Evolutionary conservation across 208 protist species (phyloP).

Genomic region (Trypanosoma conorhini): DNA sequence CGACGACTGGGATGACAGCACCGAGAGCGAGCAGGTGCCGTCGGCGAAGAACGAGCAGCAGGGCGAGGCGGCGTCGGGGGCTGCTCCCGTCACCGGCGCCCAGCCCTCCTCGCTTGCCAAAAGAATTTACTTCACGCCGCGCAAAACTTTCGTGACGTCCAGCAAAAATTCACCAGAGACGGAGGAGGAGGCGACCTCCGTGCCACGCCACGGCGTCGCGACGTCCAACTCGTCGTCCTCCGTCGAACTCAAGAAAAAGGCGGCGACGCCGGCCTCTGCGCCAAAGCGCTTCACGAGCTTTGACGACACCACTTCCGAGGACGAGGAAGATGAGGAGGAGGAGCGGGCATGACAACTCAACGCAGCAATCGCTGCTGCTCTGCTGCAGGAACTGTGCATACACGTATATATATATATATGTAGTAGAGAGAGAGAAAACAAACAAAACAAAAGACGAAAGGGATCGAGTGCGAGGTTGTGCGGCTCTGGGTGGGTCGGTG

Average conservation of each 20-base stretch:
- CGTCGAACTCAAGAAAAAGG: not conserved
- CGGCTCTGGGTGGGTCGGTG: too few relatives aligned
- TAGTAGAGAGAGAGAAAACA: conserved; percentile 1
- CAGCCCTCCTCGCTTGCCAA: not conserved
- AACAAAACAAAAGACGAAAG: too few relatives aligned
- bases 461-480: too few relatives aligned
- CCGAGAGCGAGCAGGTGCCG: conserved; percentile 11
- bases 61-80: not conserved
- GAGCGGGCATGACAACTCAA: not conserved
- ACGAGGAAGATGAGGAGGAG: conserved; percentile 8
- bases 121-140: conserved; percentile 8
- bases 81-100: not conserved
- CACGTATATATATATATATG: not conserved
- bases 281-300: conserved; percentile 40
- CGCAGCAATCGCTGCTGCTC: not conserved
- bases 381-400: not conserved
- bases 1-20: conserved; percentile 29
- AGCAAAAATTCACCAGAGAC: not conserved
- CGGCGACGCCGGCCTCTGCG: not conserved
- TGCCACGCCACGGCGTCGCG: conserved; percentile 18
- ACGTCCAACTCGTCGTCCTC: not conserved
- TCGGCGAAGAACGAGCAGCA: not conserved
- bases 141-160: conserved; percentile 9
- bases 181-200: not conserved
- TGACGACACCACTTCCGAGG: conserved; percentile 32